A percentile compares a stretch with the other conserved stretches of the same genome.
phyloP scores from a whole-genome alignment of 2,329 filamentous ascomycete species.

The Knufia fluminis region DNA sequence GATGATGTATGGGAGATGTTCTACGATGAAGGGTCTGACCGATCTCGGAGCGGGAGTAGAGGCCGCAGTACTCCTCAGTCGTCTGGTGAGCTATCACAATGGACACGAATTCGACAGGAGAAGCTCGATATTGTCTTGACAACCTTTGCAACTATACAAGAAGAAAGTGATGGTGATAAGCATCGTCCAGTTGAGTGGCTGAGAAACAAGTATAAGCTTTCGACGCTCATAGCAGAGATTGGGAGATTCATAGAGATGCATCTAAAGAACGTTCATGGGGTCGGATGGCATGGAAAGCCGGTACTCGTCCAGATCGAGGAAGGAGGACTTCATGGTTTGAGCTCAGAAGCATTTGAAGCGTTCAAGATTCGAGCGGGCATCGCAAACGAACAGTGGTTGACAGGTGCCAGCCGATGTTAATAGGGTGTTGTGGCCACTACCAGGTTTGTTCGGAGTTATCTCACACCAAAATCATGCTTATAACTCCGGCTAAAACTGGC shows the following conservation, averaged over 20 bases:
- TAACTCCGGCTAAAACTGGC: too few species aligned
- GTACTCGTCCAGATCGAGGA: conserved; percentile 23
- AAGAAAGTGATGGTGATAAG: conserved; percentile 3
- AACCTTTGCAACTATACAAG: conserved; percentile 3
- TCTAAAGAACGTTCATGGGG: conserved; percentile 8
- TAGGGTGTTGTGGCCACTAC: background rate
- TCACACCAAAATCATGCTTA: too few species aligned
- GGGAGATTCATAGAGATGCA: conserved; percentile 10
- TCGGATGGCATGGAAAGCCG: conserved; percentile 19
- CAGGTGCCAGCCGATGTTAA: background rate
- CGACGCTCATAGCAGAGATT: conserved; percentile 11
- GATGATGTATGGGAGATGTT: conserved; percentile 8
- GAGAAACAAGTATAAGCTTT: conserved; percentile 13
- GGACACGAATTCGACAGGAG: conserved; percentile 7
- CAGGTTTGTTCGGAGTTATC: too few species aligned
- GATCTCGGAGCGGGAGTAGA: background rate
- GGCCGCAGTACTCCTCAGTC: background rate
- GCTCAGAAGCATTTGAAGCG: conserved; percentile 16
- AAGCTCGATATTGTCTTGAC: background rate
- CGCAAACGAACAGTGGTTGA: conserved; percentile 5
- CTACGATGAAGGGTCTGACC: conserved; percentile 2
- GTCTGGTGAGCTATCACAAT: conserved; percentile 3
- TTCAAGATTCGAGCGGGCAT: conserved; percentile 14
- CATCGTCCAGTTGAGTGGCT: conserved; percentile 14
- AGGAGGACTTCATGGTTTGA: conserved; percentile 17